Evolutionary conservation across 2,329 filamentous ascomycete genomes (phyloP).

Genomic region (Macrophomina pseudophaseolina): DNA sequence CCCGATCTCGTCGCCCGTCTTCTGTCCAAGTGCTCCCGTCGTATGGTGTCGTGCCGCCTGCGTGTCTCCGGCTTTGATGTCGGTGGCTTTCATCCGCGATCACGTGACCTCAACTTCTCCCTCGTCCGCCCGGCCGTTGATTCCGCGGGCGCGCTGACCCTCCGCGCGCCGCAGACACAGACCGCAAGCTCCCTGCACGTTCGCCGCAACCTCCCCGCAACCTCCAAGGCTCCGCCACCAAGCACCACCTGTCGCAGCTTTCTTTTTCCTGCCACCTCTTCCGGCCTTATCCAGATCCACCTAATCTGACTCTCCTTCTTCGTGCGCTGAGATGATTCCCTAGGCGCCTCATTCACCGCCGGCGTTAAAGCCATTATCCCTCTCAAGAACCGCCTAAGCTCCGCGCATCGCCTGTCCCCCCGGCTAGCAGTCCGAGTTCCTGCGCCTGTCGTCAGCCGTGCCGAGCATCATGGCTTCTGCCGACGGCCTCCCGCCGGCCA

Average conservation of each 20-base stretch:
- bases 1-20: too few species aligned
- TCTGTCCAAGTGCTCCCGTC: too few species aligned
- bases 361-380: slow-evolving; percentile 13
- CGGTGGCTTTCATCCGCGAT: too few species aligned
- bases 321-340: slow-evolving; percentile 24
- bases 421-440: background rate
- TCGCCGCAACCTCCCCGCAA: slow-evolving; percentile 4
- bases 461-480: slow-evolving; percentile 16
- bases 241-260: background rate
- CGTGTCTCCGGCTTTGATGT: too few species aligned
- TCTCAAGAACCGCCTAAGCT: background rate
- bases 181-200: background rate
- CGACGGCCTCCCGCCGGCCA: background rate
- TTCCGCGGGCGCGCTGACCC: background rate
- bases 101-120: too few species aligned
- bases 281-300: background rate
- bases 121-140: background rate
- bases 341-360: background rate
- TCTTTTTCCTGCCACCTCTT: background rate
- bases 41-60: too few species aligned
- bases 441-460: background rate
- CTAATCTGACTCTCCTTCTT: background rate
- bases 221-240: background rate
- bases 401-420: background rate
- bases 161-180: background rate